Base-by-base conservation (phyloP, 2,329 filamentous ascomycete genomes). In the Clonostachys rhizophaga region DNA sequence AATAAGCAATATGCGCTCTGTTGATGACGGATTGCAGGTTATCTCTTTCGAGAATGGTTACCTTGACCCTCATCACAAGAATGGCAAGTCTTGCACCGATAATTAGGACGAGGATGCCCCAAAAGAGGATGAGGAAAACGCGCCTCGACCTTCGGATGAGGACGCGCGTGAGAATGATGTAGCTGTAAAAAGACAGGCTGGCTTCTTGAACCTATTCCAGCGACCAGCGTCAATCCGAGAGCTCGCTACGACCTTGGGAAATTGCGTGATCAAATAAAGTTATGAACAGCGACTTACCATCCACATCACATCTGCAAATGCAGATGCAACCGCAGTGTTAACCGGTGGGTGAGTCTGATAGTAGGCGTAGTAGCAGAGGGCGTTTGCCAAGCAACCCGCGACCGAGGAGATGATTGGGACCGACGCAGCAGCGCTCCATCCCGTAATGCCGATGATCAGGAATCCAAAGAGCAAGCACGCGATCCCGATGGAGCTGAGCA, bases 21-120 rank as follows among this genome's bases (percentile, higher is more conserved):
- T 46, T 48, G 3, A 52, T 44, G 9, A 53, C 50, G 2, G 49
- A 54, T 7, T 53, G 49, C 3, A 66, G 14, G 24, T 30, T 10
- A 30, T 30, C 24, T 30, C 24, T 30, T 6, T 9, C 70, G 62
- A 30, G 24, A 30, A 30, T 30, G 24, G 24, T 30, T 36, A 58
- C 58, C 7, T 52, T 54, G 4, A 61, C 55, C 24, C 69, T 55
- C 2, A 57, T 54, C 5, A 58, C 53, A 12, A 64, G 56, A 39
- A 72, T 70, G 13, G 57, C 51, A 10, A 72, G 55, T 42, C 79
- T 74, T 37, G 83, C 70, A 0, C 72, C 61, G 3, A 64, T 58
- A 36, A 82, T 76, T 10, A 79, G 64, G 2, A 72, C 63, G 35
- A 84, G 63, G 51, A 84, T 78, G 5, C 72, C 74, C 51, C 80